Evolutionary conservation across 176 grass and related monocot genomes (phyloP).

Genomic region (Phyllostachys edulis): DNA sequence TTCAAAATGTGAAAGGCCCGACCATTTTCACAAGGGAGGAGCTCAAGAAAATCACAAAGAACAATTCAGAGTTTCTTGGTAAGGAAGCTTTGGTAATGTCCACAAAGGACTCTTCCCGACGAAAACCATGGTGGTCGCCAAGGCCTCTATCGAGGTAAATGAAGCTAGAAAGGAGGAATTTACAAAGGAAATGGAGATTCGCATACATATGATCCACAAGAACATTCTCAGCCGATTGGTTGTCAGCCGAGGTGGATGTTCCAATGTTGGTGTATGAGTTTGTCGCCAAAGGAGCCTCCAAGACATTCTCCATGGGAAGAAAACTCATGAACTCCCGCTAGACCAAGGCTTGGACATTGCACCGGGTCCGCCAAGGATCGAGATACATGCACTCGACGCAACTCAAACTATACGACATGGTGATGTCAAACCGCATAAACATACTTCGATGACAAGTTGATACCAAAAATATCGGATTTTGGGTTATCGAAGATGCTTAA

Average conservation of each 20-base stretch:
- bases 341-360: neutral
- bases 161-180: neutral
- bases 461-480: constrained; percentile 4
- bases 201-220: neutral
- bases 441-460: constrained; percentile 9
- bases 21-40: neutral
- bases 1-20: neutral
- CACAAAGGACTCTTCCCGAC: neutral
- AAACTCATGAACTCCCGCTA: rapidly evolving
- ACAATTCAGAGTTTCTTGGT: neutral
- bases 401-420: neutral
- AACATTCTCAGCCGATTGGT: neutral
- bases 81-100: neutral
- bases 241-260: neutral
- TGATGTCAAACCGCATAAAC: constrained; percentile 21
- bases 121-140: neutral
- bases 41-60: neutral
- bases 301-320: neutral
- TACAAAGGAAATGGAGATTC: neutral
- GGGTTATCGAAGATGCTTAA: neutral
- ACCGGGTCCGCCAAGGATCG: neutral
- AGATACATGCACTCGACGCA: constrained; percentile 3
- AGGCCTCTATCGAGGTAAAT: neutral
- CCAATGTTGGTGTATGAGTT: neutral
- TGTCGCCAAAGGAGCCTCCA: neutral